Evolutionary conservation across 129 eudicot genomes (phyloP), one percentile per base, ranked within the genome.

Genomic region (Artemisia tridentata): DNA sequence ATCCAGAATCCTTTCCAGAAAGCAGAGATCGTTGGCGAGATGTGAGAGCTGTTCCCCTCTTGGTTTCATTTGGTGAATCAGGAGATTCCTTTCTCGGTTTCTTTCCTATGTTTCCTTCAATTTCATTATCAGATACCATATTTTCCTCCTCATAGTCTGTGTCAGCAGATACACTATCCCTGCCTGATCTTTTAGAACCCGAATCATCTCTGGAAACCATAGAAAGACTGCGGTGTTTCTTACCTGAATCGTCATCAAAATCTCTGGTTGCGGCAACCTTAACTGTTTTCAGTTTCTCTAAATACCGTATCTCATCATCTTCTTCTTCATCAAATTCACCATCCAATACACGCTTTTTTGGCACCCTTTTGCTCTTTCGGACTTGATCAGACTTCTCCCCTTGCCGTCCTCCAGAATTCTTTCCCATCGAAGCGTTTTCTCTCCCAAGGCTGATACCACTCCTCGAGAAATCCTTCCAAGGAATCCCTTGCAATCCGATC

Each of bases 1-100:
- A 72, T 48, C 78, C 83, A 67, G 91, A 81, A 75, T 87, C 78
- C 62, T 84, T 69, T 62, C 91, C 98, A 57, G 84, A 84, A 57
- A 84, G 81, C 68, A 86, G 92, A 71, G 98, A 95, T 19, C 96
- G 81, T 29, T 87, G 98, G 14, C 98, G 96, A 13, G 95, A 83
- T 29, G 96, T 89, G 11, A 89, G 90, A 67, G 87, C 75, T 57
- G 87, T 72, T 76, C 87, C 98, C 70, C 81, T 90, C 81, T 80
- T 92, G 72, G 68, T 80, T 75, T 92, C 98, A 11, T 60, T 65
- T 4, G 89, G 85, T 64, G 87, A 80, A 72, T 85, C 95, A 6
- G 85, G 80, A 47, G 81, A 65, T 51, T 83, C 96, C 81, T 81
- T 91, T 73, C 66, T 81, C 41, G 68, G 74, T 67, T 79, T 88